Evolutionary conservation across 2,329 filamentous ascomycete genomes (phyloP), one percentile per base, ranked within the genome.

Genomic region (Aureobasidium namibiae): DNA sequence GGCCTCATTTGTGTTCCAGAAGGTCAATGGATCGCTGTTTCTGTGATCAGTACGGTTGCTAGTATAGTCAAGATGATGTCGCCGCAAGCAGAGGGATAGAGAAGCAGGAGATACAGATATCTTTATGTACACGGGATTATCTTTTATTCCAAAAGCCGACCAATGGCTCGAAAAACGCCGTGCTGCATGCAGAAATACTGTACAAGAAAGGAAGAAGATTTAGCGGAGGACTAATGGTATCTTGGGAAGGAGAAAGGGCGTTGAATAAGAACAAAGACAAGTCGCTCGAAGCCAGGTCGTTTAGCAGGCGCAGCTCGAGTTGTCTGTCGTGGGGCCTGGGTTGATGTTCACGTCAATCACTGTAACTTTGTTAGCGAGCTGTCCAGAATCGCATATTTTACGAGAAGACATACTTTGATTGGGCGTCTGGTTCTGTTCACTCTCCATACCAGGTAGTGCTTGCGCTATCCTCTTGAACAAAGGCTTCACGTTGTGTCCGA

Each of bases 391-490:
- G 29, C 52, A 39, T 33, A 3, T 5, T 29, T 3, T 9, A 6
- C 14, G 10, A 39, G 18, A 18, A 21, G 54, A 83, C 87, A 69
- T 79, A 94, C 89, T 95, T 77, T 92, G 90, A 73, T 79, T 83
- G 66, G 89, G 87, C 61, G 85, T 86, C 67, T 87, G 86, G 67
- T 87, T 85, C 65, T 90, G 88, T 66, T 91, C 87, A 14, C 90
- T 91, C 74, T 99, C 94, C 94, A 99, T 97, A 23, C 94, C 94
- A 8, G 94, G 94, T 67, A 99, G 79, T 38, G 95, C 94, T 76
- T 99, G 94, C 41, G 95, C 94, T 83, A 99, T 99, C 79, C 91
- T 88, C 81, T 92, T 90, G 79, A 99, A 99, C 60, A 99, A 80
- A 66, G 88, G 89, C 82, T 99, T 99, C 67, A 99, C 95, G 72